Evolutionary conservation across 2,329 filamentous ascomycete species (phyloP), one percentile per base, ranked within the genome.

Genomic region (Fusarium euwallaceae): DNA sequence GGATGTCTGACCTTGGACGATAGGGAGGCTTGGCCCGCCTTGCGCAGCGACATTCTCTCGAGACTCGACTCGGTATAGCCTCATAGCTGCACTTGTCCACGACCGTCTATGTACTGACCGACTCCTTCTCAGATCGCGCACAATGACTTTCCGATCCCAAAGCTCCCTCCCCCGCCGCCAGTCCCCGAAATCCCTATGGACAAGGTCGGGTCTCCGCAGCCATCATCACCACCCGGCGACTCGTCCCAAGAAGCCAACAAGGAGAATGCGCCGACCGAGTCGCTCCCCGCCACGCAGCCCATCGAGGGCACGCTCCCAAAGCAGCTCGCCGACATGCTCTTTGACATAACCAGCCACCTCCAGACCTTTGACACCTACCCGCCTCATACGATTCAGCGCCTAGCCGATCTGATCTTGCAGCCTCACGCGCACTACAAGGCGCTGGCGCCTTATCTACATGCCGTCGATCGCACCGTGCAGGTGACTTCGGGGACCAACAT

Each of bases 301-400:
- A 70, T 77, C 34, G 80, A 82, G n/a, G 85, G 86, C 45, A 83
- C 86, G 20, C 86, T 95, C 16, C 93, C 93, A 3, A 87, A 87
- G 9, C 91, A 92, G 72, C 86, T 96, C 60, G 84, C 87, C 67
- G 87, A 88, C 64, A 89, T 94, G 80, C 84, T 94, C 56, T 81
- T 83, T 69, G 89, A 89, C 67, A 92, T 94, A 74, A 87, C 84
- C 43, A 82, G 83, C 7, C 91, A 92, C 17, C 86, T 98, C 60
- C 87, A 86, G 4, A 89, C 89, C 75, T 99, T 99, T 83, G 81
- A 89, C 24, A 86, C 87, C 4, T 90, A 93, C 77, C 96, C 97
- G 1, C 97, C 97, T 0, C 95, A 98, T 82, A 98, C 97, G 4
- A 90, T 98, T 71, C 97, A 99, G 84, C 93, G 97, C 43, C 89